Conservation (phyloP, 1,139 yeast species). For the Diutina neorugosa region DNA sequence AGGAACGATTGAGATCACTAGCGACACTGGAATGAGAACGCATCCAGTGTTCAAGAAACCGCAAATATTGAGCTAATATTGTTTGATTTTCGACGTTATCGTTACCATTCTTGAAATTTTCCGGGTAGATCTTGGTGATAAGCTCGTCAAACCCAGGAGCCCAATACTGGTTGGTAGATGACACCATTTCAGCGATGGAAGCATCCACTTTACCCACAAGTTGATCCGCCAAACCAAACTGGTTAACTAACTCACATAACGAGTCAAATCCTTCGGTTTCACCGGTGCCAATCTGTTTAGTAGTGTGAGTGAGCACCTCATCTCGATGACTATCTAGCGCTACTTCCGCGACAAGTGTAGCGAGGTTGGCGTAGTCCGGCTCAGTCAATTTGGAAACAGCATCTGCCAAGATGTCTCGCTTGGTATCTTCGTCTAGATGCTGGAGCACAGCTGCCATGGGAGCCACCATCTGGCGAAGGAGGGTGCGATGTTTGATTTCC, state of each 20-base stretch:
- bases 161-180: neutral
- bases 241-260: neutral
- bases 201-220: neutral
- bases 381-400: neutral
- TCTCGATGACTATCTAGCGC: neutral
- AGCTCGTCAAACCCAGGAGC: neutral
- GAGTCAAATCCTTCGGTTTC: neutral
- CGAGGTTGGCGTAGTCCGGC: neutral
- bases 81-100: neutral
- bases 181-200: neutral
- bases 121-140: neutral
- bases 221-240: neutral
- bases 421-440: neutral
- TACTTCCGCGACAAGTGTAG: neutral
- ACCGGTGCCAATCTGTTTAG: neutral
- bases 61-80: neutral
- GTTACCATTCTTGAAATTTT: neutral
- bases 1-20: neutral
- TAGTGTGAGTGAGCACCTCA: neutral
- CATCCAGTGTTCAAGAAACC: neutral
- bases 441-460: neutral
- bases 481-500: neutral
- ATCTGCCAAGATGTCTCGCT: neutral
- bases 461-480: neutral
- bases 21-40: neutral